Evolutionary conservation across 257 asterid genomes (phyloP), one percentile per base, ranked within the genome.

Genomic region (Leonotis leonurus): DNA sequence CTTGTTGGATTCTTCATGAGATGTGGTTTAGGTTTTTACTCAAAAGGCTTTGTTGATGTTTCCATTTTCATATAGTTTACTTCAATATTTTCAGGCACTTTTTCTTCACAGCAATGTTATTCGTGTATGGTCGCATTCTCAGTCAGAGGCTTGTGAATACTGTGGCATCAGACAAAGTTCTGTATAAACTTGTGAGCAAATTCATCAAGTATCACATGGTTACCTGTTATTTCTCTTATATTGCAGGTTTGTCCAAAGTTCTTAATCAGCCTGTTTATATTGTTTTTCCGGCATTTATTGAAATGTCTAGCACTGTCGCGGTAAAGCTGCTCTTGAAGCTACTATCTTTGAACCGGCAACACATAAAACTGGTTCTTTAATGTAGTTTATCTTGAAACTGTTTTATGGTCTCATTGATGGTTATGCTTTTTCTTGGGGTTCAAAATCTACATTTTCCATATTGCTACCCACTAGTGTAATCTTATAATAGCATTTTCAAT

Each of bases 201-300:
- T 56, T 86, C 64, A 77, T 83, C 79, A 89, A 89, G 87, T 89
- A 89, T 76, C 97, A 86, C 70, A 86, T 86, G 97, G 97, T 82
- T 60, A 89, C 95, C 25, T 89, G 95, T 67, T 89, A 89, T 77
- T 86, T 84, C 83, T 75, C 78, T 77, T 89, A 89, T 59, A 86
- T 83, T 17, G 86, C 89, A 84, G 97, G 94, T 89, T 49, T 18
- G 85, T 77, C 57, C 52, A 32, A 17, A 37, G 46, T 85, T 79
- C 83, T 45, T 16, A 83, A 80, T 54, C 68, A 48, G 56, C 25
- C 39, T 20, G 33, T 65, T 73, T 59, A 7, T 57, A 53, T n/a
- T 12, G 4, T 39, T 11, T 53, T 54, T 30, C 16, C 20, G 68
- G 18, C 50, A 10, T 57, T 37, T 25, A 52, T 29, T 70, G 39